Percentiles rank a stretch among this genome's conserved stretches.
phyloP scores from a whole-genome alignment of 768 basidiomycete genomes.

The Leucosporidium yakuticum region DNA sequence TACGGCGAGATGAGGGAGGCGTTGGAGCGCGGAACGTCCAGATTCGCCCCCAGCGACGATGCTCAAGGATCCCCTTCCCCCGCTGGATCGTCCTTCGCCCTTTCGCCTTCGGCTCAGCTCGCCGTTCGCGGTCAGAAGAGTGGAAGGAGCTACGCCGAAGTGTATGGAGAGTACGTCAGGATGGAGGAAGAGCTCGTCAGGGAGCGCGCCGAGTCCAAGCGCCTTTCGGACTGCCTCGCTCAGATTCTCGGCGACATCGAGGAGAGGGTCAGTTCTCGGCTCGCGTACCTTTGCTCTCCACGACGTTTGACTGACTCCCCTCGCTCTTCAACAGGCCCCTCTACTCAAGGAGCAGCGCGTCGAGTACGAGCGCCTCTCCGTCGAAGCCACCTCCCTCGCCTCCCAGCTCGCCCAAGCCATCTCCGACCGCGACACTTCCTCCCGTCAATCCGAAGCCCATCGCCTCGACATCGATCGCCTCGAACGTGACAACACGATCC shows the following conservation, averaged over 20 bases:
- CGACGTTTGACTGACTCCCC: no score
- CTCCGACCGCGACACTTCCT: conserved; percentile 64
- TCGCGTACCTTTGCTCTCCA: not conserved
- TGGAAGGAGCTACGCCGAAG: conserved; percentile 80
- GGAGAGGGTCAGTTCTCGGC: conserved; percentile 61
- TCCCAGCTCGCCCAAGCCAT: conserved; percentile 70
- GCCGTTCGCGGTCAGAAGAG: conserved; percentile 67
- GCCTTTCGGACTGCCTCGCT: conserved; percentile 73
- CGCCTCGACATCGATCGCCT: conserved; percentile 39
- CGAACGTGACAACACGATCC: conserved; percentile 58
- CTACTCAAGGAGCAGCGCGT: conserved; percentile 79
- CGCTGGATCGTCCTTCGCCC: conserved; percentile 47
- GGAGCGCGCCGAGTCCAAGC: conserved; percentile 73
- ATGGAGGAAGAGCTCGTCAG: conserved; percentile 73
- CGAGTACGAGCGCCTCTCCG: conserved; percentile 77
- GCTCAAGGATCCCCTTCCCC: not conserved
- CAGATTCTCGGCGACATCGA: conserved; percentile 82
- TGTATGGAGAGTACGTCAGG: conserved; percentile 82
- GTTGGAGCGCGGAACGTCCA: conserved; percentile 26
- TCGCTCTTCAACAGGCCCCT: conserved; percentile 59
- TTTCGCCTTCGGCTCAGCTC: conserved; percentile 84
- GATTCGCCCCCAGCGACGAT: not conserved
- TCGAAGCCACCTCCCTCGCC: conserved; percentile 72
- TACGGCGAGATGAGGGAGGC: conserved; percentile 37
- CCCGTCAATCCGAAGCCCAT: conserved; percentile 52